Evolutionary conservation across 148 eudicot genomes (phyloP).

Genomic region (Suaeda aralocaspica): DNA sequence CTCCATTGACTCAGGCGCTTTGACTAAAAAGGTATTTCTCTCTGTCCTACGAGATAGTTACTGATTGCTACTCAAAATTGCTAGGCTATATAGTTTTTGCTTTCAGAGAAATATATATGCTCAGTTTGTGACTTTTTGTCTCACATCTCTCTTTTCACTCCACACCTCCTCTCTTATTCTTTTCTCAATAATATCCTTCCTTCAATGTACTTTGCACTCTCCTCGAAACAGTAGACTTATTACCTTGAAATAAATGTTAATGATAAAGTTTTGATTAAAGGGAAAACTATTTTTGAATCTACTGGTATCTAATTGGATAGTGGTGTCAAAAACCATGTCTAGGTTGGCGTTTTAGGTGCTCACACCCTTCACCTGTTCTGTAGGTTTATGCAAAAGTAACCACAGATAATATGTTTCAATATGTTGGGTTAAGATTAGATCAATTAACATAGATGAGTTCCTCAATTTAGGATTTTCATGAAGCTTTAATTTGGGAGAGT

Average conservation of each 20-base stretch:
- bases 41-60: too few relatives aligned
- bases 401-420: background rate
- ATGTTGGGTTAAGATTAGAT: background rate
- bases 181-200: background rate
- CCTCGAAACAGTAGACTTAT: background rate
- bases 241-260: background rate
- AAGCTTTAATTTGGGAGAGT: background rate
- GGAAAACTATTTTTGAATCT: background rate
- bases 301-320: background rate
- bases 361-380: background rate
- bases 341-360: background rate
- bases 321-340: background rate
- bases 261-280: background rate
- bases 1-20: constrained; percentile 39
- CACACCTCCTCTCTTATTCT: background rate
- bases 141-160: background rate
- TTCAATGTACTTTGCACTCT: background rate
- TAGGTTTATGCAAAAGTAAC: too few relatives aligned
- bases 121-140: too few relatives aligned
- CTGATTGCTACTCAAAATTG: too few relatives aligned
- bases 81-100: too few relatives aligned
- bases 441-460: background rate
- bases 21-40: constrained; percentile 69
- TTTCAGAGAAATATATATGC: too few relatives aligned
- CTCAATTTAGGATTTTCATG: background rate